These are phyloP conservation scores for Sporobolus alterniflorus DNA, from an alignment of 202 grass and related monocot genomes.

Conservation along the genomic window DNA sequence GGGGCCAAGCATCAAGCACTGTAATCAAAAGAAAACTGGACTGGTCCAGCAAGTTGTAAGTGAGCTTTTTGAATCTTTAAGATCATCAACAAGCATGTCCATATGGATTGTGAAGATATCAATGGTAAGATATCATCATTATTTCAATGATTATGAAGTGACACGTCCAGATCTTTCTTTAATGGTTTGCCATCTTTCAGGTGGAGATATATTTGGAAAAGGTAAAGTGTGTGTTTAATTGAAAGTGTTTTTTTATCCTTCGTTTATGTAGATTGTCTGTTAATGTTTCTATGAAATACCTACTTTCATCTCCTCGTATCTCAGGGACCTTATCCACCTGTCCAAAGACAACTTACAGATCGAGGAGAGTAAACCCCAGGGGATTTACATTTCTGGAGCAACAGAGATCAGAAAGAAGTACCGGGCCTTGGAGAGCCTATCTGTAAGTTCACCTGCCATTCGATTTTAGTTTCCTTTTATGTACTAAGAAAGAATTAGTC, in stretches of 20 bases:
- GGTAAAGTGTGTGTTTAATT: constrained; percentile 61
- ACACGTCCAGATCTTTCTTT: constrained; percentile 7
- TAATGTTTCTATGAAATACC: constrained; percentile 10
- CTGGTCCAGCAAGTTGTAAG: constrained; percentile 65
- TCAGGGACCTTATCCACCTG: constrained; percentile 93
- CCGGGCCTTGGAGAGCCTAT: too few species aligned
- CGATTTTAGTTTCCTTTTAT: constrained; percentile 7
- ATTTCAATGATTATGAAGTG: constrained; percentile 20
- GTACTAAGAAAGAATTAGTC: constrained; percentile 8
- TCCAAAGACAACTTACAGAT: constrained; percentile 94
- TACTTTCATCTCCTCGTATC: constrained; percentile 20
- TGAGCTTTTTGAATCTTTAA: constrained; percentile 69
- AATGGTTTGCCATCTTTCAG: constrained; percentile 45
- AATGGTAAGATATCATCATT: constrained; percentile 57
- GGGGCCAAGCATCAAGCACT: constrained; percentile 85
- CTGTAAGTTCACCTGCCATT: neutral
- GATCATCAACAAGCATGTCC: constrained; percentile 41
- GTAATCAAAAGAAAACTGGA: constrained; percentile 68
- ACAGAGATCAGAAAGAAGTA: constrained; percentile 62
- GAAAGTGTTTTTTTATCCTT: constrained; percentile 22
- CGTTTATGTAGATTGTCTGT: constrained; percentile 1
- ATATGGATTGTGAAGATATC: constrained; percentile 67
- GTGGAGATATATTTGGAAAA: constrained; percentile 97
- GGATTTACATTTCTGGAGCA: constrained; percentile 89
- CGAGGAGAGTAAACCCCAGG: constrained; percentile 85